A percentile compares a stretch with the other conserved stretches of the same genome.
These are phyloP conservation scores for Fusarium nodosum DNA, from an alignment of 2,329 filamentous ascomycete genomes.

Conservation along the genomic window DNA sequence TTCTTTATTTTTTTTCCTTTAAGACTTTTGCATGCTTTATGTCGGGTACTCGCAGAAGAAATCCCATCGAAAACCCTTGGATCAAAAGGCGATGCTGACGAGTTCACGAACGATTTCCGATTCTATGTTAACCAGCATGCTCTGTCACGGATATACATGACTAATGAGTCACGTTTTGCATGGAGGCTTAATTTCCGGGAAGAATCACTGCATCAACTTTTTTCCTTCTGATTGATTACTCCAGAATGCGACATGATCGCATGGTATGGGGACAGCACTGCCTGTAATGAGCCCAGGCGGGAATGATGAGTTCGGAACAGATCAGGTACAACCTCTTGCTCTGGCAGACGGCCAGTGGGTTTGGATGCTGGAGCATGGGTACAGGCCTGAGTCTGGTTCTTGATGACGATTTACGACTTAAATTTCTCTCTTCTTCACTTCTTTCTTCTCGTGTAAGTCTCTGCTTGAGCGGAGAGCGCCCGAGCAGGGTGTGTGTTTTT, in stretches of 20 bases:
- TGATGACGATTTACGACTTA: slow-evolving; percentile 49
- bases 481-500: slow-evolving; percentile 53
- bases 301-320: slow-evolving; percentile 50
- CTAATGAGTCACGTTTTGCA: slow-evolving; percentile 62
- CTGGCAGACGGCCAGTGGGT: slow-evolving; percentile 39
- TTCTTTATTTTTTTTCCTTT: slow-evolving; percentile 27
- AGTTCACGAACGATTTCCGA: slow-evolving; percentile 55
- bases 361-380: slow-evolving; percentile 47
- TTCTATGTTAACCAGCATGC: slow-evolving; percentile 54
- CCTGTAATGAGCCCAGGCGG: slow-evolving; percentile 58
- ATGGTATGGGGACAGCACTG: slow-evolving; percentile 51
- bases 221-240: slow-evolving; percentile 47
- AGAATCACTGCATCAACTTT: slow-evolving; percentile 44
- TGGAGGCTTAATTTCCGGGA: slow-evolving; percentile 54
- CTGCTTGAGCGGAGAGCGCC: slow-evolving; percentile 44
- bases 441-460: slow-evolving; percentile 44
- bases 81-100: slow-evolving; percentile 54
- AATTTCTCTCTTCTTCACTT: slow-evolving; percentile 51
- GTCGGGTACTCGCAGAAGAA: slow-evolving; percentile 50
- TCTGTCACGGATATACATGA: slow-evolving; percentile 58
- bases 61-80: slow-evolving; percentile 48
- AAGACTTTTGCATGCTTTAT: slow-evolving; percentile 45
- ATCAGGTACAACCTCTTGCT: slow-evolving; percentile 37
- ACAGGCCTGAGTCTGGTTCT: slow-evolving; percentile 44
- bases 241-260: slow-evolving; percentile 52